Evolutionary conservation across 2,329 filamentous ascomycete genomes (phyloP).

Genomic region (Sporothrix inflata): DNA sequence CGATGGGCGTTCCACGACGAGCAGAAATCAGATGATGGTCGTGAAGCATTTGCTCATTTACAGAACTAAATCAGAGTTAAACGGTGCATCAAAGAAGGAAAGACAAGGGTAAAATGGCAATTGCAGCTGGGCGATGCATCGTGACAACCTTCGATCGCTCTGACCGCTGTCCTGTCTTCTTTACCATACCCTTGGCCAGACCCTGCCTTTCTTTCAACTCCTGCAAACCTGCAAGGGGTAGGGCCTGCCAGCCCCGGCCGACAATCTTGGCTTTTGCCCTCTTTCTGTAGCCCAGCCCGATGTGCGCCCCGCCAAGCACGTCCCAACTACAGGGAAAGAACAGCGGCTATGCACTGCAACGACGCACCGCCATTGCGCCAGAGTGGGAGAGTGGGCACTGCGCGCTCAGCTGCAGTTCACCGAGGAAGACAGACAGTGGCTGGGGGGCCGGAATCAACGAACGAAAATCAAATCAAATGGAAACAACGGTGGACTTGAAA

Average conservation of each 20-base stretch:
- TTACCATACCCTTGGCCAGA: neutral
- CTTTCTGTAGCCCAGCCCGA: neutral
- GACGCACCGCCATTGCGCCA: neutral
- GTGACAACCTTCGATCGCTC: neutral
- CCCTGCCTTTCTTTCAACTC: neutral
- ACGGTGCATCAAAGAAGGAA: too few relatives aligned
- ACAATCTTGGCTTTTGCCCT: slow-evolving; percentile 15
- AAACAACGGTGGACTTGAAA: too few relatives aligned
- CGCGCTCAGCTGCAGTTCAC: neutral
- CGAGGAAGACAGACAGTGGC: neutral
- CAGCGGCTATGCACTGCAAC: slow-evolving; percentile 19
- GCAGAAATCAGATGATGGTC: neutral
- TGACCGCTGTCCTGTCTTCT: too few relatives aligned
- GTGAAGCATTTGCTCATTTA: neutral
- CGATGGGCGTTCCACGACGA: neutral
- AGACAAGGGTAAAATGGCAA: too few relatives aligned
- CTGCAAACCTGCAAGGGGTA: neutral
- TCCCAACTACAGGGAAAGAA: neutral
- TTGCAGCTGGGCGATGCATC: too few relatives aligned
- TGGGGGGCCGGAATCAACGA: too few relatives aligned
- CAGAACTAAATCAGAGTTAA: neutral
- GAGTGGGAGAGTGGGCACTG: neutral
- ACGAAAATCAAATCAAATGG: too few relatives aligned
- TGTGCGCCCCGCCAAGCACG: neutral
- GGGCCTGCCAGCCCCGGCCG: neutral